Conservation (phyloP, 768 basidiomycete genomes). For the Neoboletus magnificus region DNA sequence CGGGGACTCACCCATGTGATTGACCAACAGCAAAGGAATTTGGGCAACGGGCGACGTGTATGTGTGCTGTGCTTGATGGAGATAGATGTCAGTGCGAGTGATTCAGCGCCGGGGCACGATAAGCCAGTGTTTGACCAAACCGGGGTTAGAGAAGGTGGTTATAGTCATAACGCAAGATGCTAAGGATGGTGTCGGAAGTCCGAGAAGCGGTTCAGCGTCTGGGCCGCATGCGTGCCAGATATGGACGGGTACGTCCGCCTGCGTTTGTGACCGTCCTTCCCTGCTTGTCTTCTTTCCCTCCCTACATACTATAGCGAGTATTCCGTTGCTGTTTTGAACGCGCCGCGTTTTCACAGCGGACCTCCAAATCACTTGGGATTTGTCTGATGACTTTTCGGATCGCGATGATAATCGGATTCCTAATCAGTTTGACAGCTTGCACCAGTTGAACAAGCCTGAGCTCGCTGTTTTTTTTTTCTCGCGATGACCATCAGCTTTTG, state of each 20-base stretch:
- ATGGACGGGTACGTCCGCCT: background rate
- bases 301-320: background rate
- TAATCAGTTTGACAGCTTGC: slow-evolving; percentile 1
- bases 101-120: background rate
- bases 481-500: slow-evolving; percentile 1
- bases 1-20: background rate
- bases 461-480: background rate
- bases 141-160: background rate
- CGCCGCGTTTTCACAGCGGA: slow-evolving; percentile 11
- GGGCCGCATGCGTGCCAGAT: background rate
- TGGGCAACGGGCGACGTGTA: slow-evolving; percentile 1
- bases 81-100: slow-evolving; percentile 1
- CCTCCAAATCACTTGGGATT: slow-evolving; percentile 13
- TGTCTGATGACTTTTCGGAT: slow-evolving; percentile 18
- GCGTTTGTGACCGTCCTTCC: background rate
- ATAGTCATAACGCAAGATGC: background rate
- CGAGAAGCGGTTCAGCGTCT: background rate
- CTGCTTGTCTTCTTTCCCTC: background rate
- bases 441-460: background rate
- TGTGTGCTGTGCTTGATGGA: background rate
- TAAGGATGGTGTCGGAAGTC: slow-evolving; percentile 4
- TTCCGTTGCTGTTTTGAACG: slow-evolving; percentile 1
- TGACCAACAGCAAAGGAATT: background rate
- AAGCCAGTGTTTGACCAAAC: background rate
- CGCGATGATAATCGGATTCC: slow-evolving; percentile 1